Evolutionary conservation across 2,329 filamentous ascomycete species (phyloP).

Genomic region (Gaeumannomyces tritici): DNA sequence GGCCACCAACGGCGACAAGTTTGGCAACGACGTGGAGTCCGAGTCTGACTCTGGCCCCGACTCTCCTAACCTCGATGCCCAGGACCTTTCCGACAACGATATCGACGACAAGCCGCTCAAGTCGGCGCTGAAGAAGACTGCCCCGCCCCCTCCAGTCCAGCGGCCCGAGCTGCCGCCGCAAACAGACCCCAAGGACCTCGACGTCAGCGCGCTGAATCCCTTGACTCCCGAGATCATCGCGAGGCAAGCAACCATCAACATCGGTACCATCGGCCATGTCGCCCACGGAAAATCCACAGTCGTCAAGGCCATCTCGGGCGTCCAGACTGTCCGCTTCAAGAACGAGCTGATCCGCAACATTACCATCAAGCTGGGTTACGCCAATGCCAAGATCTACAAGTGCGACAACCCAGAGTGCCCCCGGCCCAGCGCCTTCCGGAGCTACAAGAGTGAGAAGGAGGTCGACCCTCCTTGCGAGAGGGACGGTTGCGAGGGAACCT

Average conservation of each 20-base stretch:
- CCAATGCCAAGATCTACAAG: conserved; percentile 99
- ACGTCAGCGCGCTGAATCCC: conserved; percentile 70
- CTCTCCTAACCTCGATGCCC: conserved; percentile 46
- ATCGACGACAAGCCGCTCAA: conserved; percentile 61
- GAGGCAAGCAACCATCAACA: conserved; percentile 97
- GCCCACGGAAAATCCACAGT: conserved; percentile 98
- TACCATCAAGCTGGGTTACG: conserved; percentile 98
- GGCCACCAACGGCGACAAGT: conserved; percentile 53
- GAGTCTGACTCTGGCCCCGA: conserved; percentile 57
- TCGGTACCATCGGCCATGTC: conserved; percentile 96
- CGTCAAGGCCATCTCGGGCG: conserved; percentile 97
- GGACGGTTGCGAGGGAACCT: conserved; percentile 80
- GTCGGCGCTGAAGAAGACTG: conserved; percentile 75
- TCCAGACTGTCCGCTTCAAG: conserved; percentile 99
- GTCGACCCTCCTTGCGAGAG: conserved; percentile 93
- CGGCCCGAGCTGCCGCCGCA: conserved; percentile 63
- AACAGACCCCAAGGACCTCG: conserved; percentile 83
- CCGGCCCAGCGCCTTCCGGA: conserved; percentile 88
- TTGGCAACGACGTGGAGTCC: conserved; percentile 64
- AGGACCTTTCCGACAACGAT: conserved; percentile 48
- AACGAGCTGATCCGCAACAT: conserved; percentile 99
- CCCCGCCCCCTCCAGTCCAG: conserved; percentile 46
- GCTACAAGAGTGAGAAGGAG: conserved; percentile 98
- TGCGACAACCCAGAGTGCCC: conserved; percentile 90
- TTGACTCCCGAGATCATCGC: conserved; percentile 95